Conservation (phyloP, 768 basidiomycete genomes). For the Crassisporium funariophilum region DNA sequence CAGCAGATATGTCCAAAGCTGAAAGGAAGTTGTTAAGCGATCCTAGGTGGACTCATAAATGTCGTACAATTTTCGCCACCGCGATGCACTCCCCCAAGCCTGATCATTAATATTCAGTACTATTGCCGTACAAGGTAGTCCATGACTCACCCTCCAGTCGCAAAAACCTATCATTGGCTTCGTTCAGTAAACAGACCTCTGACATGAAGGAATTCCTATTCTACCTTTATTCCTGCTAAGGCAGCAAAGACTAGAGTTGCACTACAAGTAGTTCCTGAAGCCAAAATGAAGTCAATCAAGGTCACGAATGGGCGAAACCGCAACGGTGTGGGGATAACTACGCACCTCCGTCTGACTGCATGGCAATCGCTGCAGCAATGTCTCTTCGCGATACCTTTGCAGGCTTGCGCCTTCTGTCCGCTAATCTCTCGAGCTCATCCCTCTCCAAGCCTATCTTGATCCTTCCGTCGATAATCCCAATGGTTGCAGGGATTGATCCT, state of each 20-base stretch:
- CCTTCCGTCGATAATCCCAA: slow-evolving; percentile 80
- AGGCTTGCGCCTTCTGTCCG: slow-evolving; percentile 47
- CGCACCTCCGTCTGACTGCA: slow-evolving; percentile 72
- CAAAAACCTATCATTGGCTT: slow-evolving; percentile 62
- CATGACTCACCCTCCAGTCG: slow-evolving; percentile 83
- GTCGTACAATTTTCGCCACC: slow-evolving; percentile 49
- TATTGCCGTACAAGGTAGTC: slow-evolving; percentile 5
- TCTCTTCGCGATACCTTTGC: slow-evolving; percentile 82
- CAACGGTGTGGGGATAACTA: background rate
- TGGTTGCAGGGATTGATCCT: slow-evolving; percentile 87
- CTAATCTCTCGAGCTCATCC: slow-evolving; percentile 67
- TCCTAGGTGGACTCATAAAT: background rate
- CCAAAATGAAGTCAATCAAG: slow-evolving; percentile 5
- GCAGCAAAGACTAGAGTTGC: slow-evolving; percentile 75
- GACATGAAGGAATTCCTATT: background rate
- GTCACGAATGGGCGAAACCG: too few species aligned
- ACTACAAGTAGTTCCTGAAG: slow-evolving; percentile 67
- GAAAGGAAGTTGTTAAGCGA: slow-evolving; percentile 1
- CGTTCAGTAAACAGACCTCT: too few species aligned
- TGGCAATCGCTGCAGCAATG: slow-evolving; percentile 72
- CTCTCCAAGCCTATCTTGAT: slow-evolving; percentile 82
- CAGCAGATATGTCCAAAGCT: slow-evolving; percentile 97
- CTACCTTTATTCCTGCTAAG: slow-evolving; percentile 83
- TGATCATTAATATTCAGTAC: slow-evolving; percentile 8
- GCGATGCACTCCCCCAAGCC: slow-evolving; percentile 43